Base-by-base conservation (phyloP, 2,329 filamentous ascomycete genomes). In the Fusarium pseudocircinatum region DNA sequence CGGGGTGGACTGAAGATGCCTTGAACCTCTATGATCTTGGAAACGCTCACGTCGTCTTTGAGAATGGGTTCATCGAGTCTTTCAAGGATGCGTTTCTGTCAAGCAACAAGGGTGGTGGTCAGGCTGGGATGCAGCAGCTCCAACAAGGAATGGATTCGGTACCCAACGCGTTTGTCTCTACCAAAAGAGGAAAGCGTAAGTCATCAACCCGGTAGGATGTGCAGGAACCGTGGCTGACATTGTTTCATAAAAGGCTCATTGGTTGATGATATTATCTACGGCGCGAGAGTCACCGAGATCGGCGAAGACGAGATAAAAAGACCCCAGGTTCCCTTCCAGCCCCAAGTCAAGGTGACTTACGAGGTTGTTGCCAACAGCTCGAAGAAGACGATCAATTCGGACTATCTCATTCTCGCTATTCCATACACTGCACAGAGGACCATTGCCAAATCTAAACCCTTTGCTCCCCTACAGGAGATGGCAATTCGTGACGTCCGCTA, bases 61-160 rank as follows among this genome's bases (percentile, higher is more conserved):
- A 63, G 10, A 63, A 63, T 2, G 52, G 52, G 1, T 63, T 63
- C 7, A 49, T 63, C 2, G 42, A 63, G 7, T 47, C 42, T 0
- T 63, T 63, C 28, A 49, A 63, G 8, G 60, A 59, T 7, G 53
- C 42, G 0, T 63, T 63, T 28, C 3, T 63, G 20, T 63, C 52
- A 0, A 63, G 60, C 0, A 63, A 59, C 6, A 32, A 63, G 1
- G 36, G 43, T 1, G 52, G 37, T 0, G 10, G 18, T 0, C 28
- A 59, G 4, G 37, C 52, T 3, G 36, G 52, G 0, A 49, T 63
- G 60, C 1, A 36, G 1, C 43, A 63, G 15, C 42, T 63, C 0
- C 53, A 63, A 9, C 2, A 26, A 11, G 42, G 60, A 2, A 63
- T 63, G 60, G 53, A 59, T 53, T 53, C 36, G 14, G 53, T 63